Conservation (phyloP, 2,329 filamentous ascomycete species). For the Sphaerostilbella broomeana region DNA sequence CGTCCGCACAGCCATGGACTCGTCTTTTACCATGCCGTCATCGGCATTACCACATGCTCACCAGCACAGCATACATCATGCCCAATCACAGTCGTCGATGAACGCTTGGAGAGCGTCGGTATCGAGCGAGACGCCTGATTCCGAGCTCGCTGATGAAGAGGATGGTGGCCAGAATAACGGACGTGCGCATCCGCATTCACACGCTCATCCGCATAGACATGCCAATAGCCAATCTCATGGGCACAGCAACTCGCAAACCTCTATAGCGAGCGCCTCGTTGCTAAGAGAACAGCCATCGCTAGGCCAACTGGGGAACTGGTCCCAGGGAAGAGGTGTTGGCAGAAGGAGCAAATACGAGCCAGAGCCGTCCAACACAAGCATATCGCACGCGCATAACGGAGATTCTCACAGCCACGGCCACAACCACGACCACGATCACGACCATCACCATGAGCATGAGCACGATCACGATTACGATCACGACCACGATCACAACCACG, state of each 20-base stretch:
- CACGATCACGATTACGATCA: slow-evolving; percentile 26
- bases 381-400: slow-evolving; percentile 23
- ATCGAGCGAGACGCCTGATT: slow-evolving; percentile 27
- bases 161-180: slow-evolving; percentile 23
- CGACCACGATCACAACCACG: slow-evolving; percentile 20
- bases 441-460: slow-evolving; percentile 18
- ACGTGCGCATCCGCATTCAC: slow-evolving; percentile 22
- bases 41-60: slow-evolving; percentile 43
- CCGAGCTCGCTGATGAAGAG: slow-evolving; percentile 26
- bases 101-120: slow-evolving; percentile 32
- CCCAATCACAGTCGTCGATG: slow-evolving; percentile 35
- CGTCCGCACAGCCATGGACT: slow-evolving; percentile 33
- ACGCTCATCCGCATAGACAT: slow-evolving; percentile 21
- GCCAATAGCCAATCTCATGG: slow-evolving; percentile 24
- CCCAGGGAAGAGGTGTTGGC: slow-evolving; percentile 32
- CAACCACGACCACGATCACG: slow-evolving; percentile 16
- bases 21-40: slow-evolving; percentile 48
- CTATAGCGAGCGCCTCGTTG: slow-evolving; percentile 23
- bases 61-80: slow-evolving; percentile 36
- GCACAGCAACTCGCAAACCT: slow-evolving; percentile 23
- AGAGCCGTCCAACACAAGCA: slow-evolving; percentile 25
- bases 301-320: slow-evolving; percentile 34
- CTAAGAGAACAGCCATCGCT: slow-evolving; percentile 27
- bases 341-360: slow-evolving; percentile 35
- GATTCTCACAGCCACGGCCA: slow-evolving; percentile 23